phyloP scores from a whole-genome alignment of 805 yeast species.

The Zygoascus biomembranicola region DNA sequence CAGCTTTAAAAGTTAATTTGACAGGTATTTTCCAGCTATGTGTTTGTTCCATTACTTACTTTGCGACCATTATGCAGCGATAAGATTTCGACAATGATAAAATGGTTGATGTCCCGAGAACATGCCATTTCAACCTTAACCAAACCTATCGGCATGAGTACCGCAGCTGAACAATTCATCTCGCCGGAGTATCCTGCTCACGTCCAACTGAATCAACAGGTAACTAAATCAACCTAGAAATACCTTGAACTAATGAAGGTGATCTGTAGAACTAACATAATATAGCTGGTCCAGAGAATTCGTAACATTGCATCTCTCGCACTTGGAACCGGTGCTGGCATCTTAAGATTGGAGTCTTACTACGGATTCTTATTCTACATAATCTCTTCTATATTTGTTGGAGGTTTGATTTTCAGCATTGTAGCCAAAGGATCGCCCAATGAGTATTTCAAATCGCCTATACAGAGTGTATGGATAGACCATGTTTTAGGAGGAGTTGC shows the following conservation, averaged over 20 bases:
- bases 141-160: background rate
- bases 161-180: constrained; percentile 1
- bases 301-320: constrained; percentile 43
- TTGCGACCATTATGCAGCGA: constrained; percentile 10
- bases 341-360: constrained; percentile 42
- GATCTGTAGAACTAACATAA: background rate
- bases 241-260: no score
- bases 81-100: background rate
- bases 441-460: constrained; percentile 34
- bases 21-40: background rate
- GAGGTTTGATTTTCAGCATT: constrained; percentile 27
- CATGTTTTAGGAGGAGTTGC: constrained; percentile 42
- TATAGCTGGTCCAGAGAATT: constrained; percentile 18
- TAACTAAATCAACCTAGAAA: background rate
- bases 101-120: background rate
- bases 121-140: background rate
- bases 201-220: constrained; percentile 12
- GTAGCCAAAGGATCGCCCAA: constrained; percentile 30
- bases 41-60: constrained; percentile 3
- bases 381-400: constrained; percentile 29
- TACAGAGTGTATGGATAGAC: constrained; percentile 36
- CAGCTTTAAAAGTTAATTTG: constrained; percentile 44
- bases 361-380: constrained; percentile 41
- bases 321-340: constrained; percentile 48
- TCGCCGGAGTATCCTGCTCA: constrained; percentile 12